A percentile compares a stretch with the other conserved stretches of the same genome.
phyloP scores from a whole-genome alignment of 2,329 filamentous ascomycete genomes.

The Aspergillus sp. region DNA sequence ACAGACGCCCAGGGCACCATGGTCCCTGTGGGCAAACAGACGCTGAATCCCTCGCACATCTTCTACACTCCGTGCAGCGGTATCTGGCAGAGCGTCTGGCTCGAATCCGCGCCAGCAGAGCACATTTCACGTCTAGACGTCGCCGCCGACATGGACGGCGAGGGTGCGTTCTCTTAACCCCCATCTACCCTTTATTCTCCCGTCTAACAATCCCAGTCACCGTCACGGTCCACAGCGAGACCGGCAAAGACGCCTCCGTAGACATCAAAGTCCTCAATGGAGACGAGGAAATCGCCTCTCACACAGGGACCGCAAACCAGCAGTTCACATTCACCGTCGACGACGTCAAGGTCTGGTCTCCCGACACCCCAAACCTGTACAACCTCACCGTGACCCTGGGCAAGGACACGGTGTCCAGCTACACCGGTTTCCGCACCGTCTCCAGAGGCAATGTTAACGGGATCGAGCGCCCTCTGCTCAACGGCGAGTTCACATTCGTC shows the following conservation, averaged over 20 bases:
- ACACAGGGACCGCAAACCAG: slow-evolving; percentile 48
- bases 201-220: slow-evolving; percentile 45
- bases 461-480: slow-evolving; percentile 62
- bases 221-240: slow-evolving; percentile 54
- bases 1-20: slow-evolving; percentile 58
- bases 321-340: slow-evolving; percentile 57
- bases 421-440: slow-evolving; percentile 69
- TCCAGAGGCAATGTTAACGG: slow-evolving; percentile 58
- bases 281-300: slow-evolving; percentile 44
- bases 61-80: slow-evolving; percentile 73
- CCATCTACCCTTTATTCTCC: neutral
- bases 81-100: slow-evolving; percentile 74
- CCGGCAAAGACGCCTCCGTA: slow-evolving; percentile 34
- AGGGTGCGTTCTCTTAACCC: slow-evolving; percentile 38
- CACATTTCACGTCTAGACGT: slow-evolving; percentile 62
- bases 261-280: slow-evolving; percentile 41
- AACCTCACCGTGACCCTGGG: slow-evolving; percentile 59
- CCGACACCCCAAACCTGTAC: slow-evolving; percentile 62
- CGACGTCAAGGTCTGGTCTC: slow-evolving; percentile 64
- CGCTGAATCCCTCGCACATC: slow-evolving; percentile 53
- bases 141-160: slow-evolving; percentile 56
- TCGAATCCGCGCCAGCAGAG: slow-evolving; percentile 61
- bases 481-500: slow-evolving; percentile 67
- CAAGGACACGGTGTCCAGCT: slow-evolving; percentile 59
- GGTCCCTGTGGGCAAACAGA: slow-evolving; percentile 68